A percentile compares a stretch with the other conserved stretches of the same genome.
phyloP scores from a whole-genome alignment of 2,329 filamentous ascomycete species.

The Penicillium oxalicum region DNA sequence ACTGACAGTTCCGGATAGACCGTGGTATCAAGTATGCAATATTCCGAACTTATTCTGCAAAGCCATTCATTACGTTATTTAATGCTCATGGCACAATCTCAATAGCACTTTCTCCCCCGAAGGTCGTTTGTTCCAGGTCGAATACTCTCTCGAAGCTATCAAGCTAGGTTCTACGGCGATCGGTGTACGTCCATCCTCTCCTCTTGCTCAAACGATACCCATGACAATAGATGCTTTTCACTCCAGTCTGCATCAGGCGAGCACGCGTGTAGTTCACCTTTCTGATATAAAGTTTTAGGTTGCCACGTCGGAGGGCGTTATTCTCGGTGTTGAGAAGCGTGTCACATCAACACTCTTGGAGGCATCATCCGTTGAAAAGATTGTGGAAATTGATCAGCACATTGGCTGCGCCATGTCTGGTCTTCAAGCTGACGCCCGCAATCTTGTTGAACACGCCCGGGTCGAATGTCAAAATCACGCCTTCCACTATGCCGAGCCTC shows the following conservation, averaged over 20 bases:
- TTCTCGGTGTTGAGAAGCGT: constrained; percentile 97
- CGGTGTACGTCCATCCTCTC: constrained; percentile 54
- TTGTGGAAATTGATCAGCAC: constrained; percentile 97
- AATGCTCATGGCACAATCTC: constrained; percentile 19
- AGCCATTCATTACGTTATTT: constrained; percentile 4
- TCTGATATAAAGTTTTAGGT: constrained; percentile 46
- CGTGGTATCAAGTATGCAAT: constrained; percentile 82
- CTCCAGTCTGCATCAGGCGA: background rate
- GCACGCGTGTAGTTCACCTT: constrained; percentile 2
- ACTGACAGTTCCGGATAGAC: constrained; percentile 30
- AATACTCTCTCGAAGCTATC: constrained; percentile 99
- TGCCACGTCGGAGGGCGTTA: constrained; percentile 87
- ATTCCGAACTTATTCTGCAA: constrained; percentile 2
- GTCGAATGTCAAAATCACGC: constrained; percentile 95
- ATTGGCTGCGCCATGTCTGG: constrained; percentile 99
- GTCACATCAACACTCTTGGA: constrained; percentile 96
- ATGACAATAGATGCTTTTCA: background rate
- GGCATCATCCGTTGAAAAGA: constrained; percentile 97
- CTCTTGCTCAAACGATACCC: background rate
- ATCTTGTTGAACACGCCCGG: constrained; percentile 96
- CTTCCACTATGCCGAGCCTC: constrained; percentile 95
- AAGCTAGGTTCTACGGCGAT: constrained; percentile 98
- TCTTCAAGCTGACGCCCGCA: constrained; percentile 92
- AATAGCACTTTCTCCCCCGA: constrained; percentile 96
- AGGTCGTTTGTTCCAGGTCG: constrained; percentile 99